Percentiles rank a stretch among this genome's conserved stretches.
phyloP scores from a whole-genome alignment of 352 stramenopile genomes.

The Phytophthora quininea region DNA sequence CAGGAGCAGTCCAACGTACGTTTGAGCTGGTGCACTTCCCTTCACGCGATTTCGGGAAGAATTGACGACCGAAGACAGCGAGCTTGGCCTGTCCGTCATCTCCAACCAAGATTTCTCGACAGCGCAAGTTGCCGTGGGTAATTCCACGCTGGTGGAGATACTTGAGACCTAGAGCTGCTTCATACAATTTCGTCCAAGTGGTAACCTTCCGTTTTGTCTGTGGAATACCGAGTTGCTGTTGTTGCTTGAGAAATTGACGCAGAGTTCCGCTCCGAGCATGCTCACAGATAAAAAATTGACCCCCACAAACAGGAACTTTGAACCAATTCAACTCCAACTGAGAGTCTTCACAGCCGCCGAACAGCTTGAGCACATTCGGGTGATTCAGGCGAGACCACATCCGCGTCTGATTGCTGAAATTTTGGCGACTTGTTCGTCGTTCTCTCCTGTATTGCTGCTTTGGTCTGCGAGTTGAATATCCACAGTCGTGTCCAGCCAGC shows the following conservation, averaged over 20 bases:
- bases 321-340: conserved; percentile 9
- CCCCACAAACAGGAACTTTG: background rate
- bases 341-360: conserved; percentile 10
- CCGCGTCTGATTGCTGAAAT: conserved; percentile 9
- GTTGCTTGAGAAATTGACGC: conserved; percentile 13
- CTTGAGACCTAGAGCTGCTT: conserved; percentile 21
- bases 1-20: conserved; percentile 21
- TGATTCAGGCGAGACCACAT: conserved; percentile 18
- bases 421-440: conserved; percentile 1
- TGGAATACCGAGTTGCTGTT: background rate
- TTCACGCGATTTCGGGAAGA: background rate
- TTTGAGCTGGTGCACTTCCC: background rate
- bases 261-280: conserved; percentile 7
- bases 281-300: conserved; percentile 20
- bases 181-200: conserved; percentile 21
- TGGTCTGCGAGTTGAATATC: conserved; percentile 7
- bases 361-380: conserved; percentile 14
- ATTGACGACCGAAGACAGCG: conserved; percentile 8
- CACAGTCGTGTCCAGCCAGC: conserved; percentile 22
- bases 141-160: conserved; percentile 28
- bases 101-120: conserved; percentile 20
- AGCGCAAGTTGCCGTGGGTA: conserved; percentile 13
- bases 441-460: no score
- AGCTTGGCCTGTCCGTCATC: conserved; percentile 25
- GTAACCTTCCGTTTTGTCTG: background rate